A percentile compares a stretch with the other conserved stretches of the same genome.
Evolutionary conservation across 1,284 basidiomycete genomes (phyloP).

Genomic region (Trichosporon sp.): DNA sequence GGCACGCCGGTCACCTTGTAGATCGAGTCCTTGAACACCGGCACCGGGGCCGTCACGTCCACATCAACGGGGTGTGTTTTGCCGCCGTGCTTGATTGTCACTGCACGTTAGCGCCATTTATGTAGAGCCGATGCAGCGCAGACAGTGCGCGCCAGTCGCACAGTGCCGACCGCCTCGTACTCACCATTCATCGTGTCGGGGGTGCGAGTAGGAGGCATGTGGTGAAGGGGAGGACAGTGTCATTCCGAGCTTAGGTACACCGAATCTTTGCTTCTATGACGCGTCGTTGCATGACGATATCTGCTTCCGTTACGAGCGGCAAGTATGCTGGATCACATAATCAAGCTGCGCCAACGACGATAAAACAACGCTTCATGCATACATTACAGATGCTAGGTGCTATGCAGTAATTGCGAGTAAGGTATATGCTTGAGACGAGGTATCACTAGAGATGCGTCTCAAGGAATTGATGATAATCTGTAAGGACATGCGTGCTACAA

Average conservation of each 20-base stretch:
- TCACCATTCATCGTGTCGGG: conserved; percentile 16
- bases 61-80: conserved; percentile 64
- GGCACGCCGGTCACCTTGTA: conserved; percentile 84
- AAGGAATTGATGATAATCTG: not conserved
- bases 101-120: conserved; percentile 45
- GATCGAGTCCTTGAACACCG: conserved; percentile 78
- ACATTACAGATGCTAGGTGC: conserved; percentile 8
- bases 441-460: not conserved
- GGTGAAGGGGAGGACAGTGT: conserved; percentile 12
- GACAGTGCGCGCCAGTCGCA: not conserved
- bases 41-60: conserved; percentile 63
- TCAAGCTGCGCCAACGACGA: not conserved
- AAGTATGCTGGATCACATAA: not conserved
- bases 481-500: not conserved
- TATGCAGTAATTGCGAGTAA: conserved; percentile 2
- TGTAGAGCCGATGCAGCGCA: not conserved
- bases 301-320: conserved; percentile 6
- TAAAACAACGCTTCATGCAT: conserved; percentile 16
- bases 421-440: conserved; percentile 16
- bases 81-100: conserved; percentile 89
- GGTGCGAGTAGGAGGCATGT: conserved; percentile 18
- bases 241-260: not conserved
- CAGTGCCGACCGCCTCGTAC: not conserved
- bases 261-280: conserved; percentile 17
- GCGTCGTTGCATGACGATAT: conserved; percentile 9